Evolutionary conservation across 257 asterid genomes (phyloP).

Genomic region (Solanum tacnaense): DNA sequence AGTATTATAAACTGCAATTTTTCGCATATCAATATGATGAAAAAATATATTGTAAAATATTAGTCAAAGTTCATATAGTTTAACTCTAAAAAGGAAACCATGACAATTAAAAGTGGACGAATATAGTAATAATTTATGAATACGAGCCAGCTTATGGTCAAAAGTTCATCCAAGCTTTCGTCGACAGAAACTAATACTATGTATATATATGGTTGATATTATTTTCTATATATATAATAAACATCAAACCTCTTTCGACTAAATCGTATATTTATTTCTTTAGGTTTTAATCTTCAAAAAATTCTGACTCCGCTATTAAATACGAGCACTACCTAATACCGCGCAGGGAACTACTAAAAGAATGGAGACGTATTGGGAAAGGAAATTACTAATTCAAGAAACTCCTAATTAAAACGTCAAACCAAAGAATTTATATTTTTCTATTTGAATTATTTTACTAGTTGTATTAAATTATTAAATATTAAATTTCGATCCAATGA

Average conservation of each 20-base stretch:
- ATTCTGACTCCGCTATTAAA: too few species aligned
- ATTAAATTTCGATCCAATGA: neutral
- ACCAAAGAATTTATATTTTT: neutral
- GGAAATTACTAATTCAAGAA: neutral
- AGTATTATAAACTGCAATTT: too few species aligned
- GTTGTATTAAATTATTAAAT: neutral
- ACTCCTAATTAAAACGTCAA: neutral
- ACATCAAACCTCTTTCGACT: accelerated
- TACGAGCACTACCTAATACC: too few species aligned
- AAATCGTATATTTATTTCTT: too few species aligned
- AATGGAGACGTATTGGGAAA: neutral
- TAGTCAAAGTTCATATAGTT: too few species aligned
- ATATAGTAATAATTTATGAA: neutral
- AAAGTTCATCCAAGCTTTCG: neutral
- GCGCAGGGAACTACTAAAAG: neutral
- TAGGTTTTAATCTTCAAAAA: accelerated
- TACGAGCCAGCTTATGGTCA: neutral
- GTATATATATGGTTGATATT: too few species aligned
- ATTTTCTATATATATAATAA: too few species aligned
- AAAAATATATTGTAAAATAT: too few species aligned
- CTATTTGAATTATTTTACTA: neutral
- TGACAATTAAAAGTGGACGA: too few species aligned
- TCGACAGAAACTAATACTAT: too few species aligned
- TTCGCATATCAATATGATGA: too few species aligned
- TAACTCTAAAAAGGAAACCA: too few species aligned